Evolutionary conservation across 148 eudicot genomes (phyloP).

Genomic region (Heliosperma pusillum): DNA sequence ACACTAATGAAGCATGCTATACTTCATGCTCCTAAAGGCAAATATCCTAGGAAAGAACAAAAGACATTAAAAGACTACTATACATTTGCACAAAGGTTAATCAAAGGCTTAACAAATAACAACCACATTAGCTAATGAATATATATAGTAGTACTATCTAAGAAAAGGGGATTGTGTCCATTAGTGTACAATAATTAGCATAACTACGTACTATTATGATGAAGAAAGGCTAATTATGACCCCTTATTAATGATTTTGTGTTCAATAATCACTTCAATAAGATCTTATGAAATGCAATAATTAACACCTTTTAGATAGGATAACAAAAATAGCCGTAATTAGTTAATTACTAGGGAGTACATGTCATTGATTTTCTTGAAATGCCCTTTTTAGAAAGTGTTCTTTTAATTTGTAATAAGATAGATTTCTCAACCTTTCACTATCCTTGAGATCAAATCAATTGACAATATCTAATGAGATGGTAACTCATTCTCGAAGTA

Average conservation of each 20-base stretch:
- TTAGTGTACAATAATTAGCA: constrained; percentile 26
- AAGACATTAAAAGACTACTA: constrained; percentile 27
- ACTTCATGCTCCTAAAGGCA: constrained; percentile 2
- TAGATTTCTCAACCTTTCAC: no score
- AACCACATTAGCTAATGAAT: not conserved
- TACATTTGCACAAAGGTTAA: constrained; percentile 4
- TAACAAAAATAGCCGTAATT: not conserved
- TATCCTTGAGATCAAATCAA: no score
- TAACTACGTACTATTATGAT: not conserved
- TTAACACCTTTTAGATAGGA: constrained; percentile 3
- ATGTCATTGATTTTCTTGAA: not conserved
- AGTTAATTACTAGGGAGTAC: no score
- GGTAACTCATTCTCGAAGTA: no score
- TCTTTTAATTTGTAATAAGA: not conserved
- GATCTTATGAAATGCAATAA: not conserved
- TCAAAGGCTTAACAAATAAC: constrained; percentile 1
- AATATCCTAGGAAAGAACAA: constrained; percentile 12
- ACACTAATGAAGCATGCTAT: not conserved
- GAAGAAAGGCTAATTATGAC: constrained; percentile 7
- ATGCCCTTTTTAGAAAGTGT: no score
- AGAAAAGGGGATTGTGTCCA: constrained; percentile 19
- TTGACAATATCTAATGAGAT: not conserved
- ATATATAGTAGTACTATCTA: no score
- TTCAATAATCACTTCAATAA: no score
- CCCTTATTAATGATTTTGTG: no score